These are phyloP conservation scores for Salix purpurea DNA, from an alignment of 345 rosid species.

Conservation along the genomic window DNA sequence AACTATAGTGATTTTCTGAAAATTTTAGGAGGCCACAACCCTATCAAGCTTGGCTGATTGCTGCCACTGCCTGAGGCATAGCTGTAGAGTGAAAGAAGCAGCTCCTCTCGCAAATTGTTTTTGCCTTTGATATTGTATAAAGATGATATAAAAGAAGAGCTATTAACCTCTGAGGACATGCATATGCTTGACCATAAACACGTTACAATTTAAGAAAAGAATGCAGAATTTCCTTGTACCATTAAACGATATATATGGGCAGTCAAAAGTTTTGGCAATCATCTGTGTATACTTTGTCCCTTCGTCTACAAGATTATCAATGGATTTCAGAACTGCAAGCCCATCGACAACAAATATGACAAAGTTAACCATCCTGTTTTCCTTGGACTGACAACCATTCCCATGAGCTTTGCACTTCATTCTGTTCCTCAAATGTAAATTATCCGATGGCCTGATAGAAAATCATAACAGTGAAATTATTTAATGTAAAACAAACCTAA, in stretches of 20 bases:
- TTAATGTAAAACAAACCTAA: neutral
- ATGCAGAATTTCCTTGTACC: slow-evolving; percentile 33
- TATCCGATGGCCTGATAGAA: slow-evolving; percentile 52
- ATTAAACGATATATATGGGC: slow-evolving; percentile 61
- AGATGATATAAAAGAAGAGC: no score
- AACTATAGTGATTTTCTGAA: no score
- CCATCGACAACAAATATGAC: slow-evolving; percentile 64
- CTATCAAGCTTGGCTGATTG: no score
- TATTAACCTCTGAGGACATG: neutral
- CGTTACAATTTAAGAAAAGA: neutral
- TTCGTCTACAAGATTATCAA: slow-evolving; percentile 25
- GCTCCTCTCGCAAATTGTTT: no score
- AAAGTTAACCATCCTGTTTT: slow-evolving; percentile 52
- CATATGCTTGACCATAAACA: neutral
- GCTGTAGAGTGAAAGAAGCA: no score
- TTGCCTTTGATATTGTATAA: no score
- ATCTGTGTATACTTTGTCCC: slow-evolving; percentile 29
- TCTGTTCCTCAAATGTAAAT: slow-evolving; percentile 35
- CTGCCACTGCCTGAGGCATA: no score
- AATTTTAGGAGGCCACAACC: no score
- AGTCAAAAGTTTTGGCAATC: slow-evolving; percentile 42
- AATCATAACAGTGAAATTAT: slow-evolving; percentile 10
- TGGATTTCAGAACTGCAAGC: slow-evolving; percentile 49
- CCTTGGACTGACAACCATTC: slow-evolving; percentile 21
- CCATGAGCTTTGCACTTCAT: slow-evolving; percentile 37